Percentiles rank a stretch among this genome's conserved stretches.
phyloP scores from a whole-genome alignment of 768 basidiomycete genomes.

The Tricholoma saponaceum region DNA sequence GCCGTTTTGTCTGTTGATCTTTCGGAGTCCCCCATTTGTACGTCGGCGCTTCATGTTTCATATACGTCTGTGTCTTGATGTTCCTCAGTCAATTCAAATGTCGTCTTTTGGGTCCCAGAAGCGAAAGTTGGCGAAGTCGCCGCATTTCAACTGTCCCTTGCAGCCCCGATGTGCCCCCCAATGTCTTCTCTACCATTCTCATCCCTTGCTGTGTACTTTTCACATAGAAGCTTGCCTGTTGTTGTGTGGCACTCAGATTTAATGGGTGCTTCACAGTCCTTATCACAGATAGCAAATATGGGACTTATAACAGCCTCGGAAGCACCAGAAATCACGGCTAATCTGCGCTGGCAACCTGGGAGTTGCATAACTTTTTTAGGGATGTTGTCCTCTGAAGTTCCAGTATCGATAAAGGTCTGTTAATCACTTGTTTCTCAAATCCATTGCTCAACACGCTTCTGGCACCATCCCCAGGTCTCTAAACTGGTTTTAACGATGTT shows the following conservation, averaged over 20 bases:
- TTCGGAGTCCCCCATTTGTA: constrained; percentile 61
- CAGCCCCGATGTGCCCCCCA: constrained; percentile 42
- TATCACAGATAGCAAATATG: constrained; percentile 43
- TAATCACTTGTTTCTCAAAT: constrained; percentile 2
- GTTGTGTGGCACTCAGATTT: constrained; percentile 41
- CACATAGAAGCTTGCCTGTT: constrained; percentile 40
- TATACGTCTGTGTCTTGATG: constrained; percentile 6
- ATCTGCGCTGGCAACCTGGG: constrained; percentile 58
- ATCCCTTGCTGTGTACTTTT: constrained; percentile 57
- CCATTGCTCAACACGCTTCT: background rate
- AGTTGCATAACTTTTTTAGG: constrained; percentile 58
- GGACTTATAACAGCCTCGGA: constrained; percentile 30
- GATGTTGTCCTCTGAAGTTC: constrained; percentile 44
- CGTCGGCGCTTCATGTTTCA: constrained; percentile 18
- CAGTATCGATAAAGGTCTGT: constrained; percentile 52
- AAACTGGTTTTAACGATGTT: constrained; percentile 48
- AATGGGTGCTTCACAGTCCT: constrained; percentile 9
- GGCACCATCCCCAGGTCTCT: constrained; percentile 28
- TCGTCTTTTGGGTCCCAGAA: constrained; percentile 70
- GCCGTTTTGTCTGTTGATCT: constrained; percentile 59
- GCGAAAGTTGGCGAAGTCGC: constrained; percentile 56
- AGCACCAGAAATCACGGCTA: constrained; percentile 26
- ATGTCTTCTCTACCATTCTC: constrained; percentile 61
- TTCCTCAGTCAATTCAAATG: constrained; percentile 53
- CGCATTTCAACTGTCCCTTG: constrained; percentile 73